Base-by-base conservation (phyloP, 306 rosid species). In the Cucumis cinereus region DNA sequence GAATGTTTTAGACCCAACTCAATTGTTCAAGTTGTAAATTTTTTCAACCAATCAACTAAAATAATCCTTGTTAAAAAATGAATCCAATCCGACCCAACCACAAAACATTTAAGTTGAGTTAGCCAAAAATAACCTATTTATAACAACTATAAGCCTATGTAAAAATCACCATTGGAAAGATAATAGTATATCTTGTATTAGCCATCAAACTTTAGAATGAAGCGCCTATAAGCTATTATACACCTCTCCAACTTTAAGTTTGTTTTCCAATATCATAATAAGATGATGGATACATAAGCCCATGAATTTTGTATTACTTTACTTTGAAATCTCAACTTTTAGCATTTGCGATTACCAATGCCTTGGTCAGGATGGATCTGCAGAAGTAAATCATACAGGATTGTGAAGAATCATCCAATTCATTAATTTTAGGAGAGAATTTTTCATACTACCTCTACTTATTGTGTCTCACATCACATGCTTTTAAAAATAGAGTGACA, bases 341-440 rank as follows among this genome's bases (percentile, higher is more conserved):
- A 33, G 38, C 19, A 13, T 73, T 54, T 73, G 10, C 0, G 3
- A 53, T 50, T 19, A 3, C 13, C 77, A 35, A 19, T 35, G 62
- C 36, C 77, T 53, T 35, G 62, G 19, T 73, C 30, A 19, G 77
- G 77, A 53, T 52, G 55, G 8, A 73, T 41, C 77, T 73, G 77
- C 77, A 50, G 36, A 73, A 73, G 12, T 8, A 8, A 47, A 70
- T 4, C 57, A 43, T 17, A 12, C 58, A 28, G 4, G 15, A 70
- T 47, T 15, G 23, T 70, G 20, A 47, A 70, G n/a, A 8, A 47
- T 70, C 75, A 23, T 70, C 8, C 22, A 47, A 69, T 45, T 23
- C 15, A 45, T 10, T 7, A 16, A 71, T 24, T 16, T 49, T 49
- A 26, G 10, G 35, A 3, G 3, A 30, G 5, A 30, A 30, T 30